phyloP scores from a whole-genome alignment of 1,284 basidiomycete genomes.

The Leccinum fuscescens region DNA sequence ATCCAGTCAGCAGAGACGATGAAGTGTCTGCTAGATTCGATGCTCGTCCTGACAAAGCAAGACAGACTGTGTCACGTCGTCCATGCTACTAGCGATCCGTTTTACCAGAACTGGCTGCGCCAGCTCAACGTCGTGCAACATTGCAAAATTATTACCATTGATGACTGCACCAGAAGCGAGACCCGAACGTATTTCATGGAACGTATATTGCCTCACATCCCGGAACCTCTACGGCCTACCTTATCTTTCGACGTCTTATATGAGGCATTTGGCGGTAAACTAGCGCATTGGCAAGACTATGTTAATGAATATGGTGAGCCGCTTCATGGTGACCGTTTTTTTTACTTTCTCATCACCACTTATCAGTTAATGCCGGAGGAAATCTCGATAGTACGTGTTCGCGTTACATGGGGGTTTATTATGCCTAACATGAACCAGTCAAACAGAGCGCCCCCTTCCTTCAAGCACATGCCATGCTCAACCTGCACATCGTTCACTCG shows the following conservation, averaged over 20 bases:
- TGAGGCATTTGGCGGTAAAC: slow-evolving; percentile 69
- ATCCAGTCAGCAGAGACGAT: too few relatives aligned
- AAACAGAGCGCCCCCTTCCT: slow-evolving; percentile 74
- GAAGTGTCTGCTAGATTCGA: too few relatives aligned
- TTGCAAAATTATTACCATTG: slow-evolving; percentile 79
- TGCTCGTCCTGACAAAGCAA: too few relatives aligned
- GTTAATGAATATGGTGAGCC: slow-evolving; percentile 66
- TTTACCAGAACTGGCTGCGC: too few relatives aligned
- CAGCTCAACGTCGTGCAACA: slow-evolving; percentile 56
- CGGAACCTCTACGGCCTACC: slow-evolving; percentile 48
- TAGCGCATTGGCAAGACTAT: slow-evolving; percentile 79
- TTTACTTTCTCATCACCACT: slow-evolving; percentile 6
- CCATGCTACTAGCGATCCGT: too few relatives aligned
- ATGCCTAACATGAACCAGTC: slow-evolving; percentile 41
- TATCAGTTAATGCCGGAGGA: slow-evolving; percentile 34
- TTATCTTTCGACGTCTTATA: slow-evolving; percentile 72
- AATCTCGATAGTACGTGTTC: slow-evolving; percentile 32
- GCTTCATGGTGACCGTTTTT: background rate
- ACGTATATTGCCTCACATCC: slow-evolving; percentile 58
- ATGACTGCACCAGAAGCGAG: slow-evolving; percentile 72
- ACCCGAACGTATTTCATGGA: slow-evolving; percentile 65
- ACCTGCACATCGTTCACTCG: slow-evolving; percentile 73
- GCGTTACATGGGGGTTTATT: background rate
- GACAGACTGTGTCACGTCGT: too few relatives aligned
- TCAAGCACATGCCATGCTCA: slow-evolving; percentile 71